A percentile compares a stretch with the other conserved stretches of the same genome.
Evolutionary conservation across 106 monocot species (phyloP).

Genomic region (Dendrobium chrysotoxum): DNA sequence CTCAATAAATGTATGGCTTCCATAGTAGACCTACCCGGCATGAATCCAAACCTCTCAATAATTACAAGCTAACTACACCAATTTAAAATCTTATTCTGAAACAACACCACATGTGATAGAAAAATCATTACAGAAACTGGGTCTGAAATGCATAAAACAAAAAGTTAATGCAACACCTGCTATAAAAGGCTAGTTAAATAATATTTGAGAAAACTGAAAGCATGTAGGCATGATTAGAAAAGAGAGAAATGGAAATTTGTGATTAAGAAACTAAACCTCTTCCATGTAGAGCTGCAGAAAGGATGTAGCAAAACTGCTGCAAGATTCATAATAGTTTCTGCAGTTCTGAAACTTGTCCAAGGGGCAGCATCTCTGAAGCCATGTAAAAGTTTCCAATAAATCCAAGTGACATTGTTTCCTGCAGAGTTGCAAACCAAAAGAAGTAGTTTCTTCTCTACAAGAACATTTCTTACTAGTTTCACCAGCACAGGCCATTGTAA

Average conservation of each 20-base stretch:
- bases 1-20: too few relatives aligned
- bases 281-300: conserved; percentile 78
- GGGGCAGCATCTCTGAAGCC: conserved; percentile 42
- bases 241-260: conserved; percentile 2
- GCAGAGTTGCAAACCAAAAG: conserved; percentile 13
- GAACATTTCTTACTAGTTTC: conserved; percentile 24
- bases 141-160: neutral
- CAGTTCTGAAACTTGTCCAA: conserved; percentile 12
- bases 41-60: too few relatives aligned
- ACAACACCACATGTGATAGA: neutral
- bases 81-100: neutral
- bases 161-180: neutral
- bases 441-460: conserved; percentile 11
- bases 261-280: conserved; percentile 43
- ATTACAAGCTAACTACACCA: neutral
- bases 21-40: too few relatives aligned
- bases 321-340: conserved; percentile 22
- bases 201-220: conserved; percentile 1
- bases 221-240: neutral
- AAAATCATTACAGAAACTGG: neutral
- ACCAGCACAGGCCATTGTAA: conserved; percentile 21
- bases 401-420: conserved; percentile 24
- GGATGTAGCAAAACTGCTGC: conserved; percentile 42
- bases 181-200: neutral
- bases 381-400: conserved; percentile 43